Evolutionary conservation across 345 rosid species (phyloP).

Genomic region (Aquilaria malaccensis): DNA sequence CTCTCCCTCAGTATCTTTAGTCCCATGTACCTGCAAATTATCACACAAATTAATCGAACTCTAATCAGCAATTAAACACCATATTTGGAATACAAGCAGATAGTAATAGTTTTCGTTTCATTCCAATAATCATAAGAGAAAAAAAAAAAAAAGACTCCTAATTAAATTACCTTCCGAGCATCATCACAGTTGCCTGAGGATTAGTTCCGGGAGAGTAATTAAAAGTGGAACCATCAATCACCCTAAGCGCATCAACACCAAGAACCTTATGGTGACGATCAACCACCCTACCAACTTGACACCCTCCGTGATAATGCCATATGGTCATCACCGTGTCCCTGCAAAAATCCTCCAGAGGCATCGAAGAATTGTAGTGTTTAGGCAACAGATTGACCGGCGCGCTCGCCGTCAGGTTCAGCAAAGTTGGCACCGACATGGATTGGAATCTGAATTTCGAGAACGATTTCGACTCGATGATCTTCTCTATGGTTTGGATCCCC

Average conservation of each 20-base stretch:
- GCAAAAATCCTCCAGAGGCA: constrained; percentile 63
- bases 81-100: neutral
- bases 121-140: neutral
- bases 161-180: constrained; percentile 81
- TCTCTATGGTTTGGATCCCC: constrained; percentile 47
- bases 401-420: constrained; percentile 41
- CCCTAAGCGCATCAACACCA: constrained; percentile 54
- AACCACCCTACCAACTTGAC: constrained; percentile 70
- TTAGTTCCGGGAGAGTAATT: constrained; percentile 76
- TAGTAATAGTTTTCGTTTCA: neutral
- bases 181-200: constrained; percentile 97
- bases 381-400: constrained; percentile 66
- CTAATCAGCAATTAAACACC: neutral
- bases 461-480: constrained; percentile 40
- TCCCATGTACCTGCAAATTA: constrained; percentile 50
- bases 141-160: neutral
- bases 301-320: constrained; percentile 96
- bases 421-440: constrained; percentile 21
- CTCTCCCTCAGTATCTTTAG: constrained; percentile 37
- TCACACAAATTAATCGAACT: neutral
- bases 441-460: constrained; percentile 35
- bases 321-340: constrained; percentile 80
- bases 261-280: constrained; percentile 59
- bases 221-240: constrained; percentile 82
- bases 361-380: constrained; percentile 35